A percentile compares a stretch with the other conserved stretches of the same genome.
Evolutionary conservation across 2,329 filamentous ascomycete species (phyloP).

Genomic region (Polytolypa hystricis): DNA sequence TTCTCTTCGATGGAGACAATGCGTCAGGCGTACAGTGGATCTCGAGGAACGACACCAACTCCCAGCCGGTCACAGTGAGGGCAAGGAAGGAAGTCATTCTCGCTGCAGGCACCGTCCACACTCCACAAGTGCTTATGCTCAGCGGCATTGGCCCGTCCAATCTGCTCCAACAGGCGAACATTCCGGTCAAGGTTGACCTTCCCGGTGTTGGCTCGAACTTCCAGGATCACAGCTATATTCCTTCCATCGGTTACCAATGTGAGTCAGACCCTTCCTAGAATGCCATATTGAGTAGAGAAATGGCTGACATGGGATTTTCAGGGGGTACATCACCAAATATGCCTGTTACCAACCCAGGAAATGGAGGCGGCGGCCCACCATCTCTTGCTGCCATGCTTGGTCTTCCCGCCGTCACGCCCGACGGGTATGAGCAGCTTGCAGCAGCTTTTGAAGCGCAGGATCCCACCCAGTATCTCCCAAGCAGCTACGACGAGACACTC

Average conservation of each 20-base stretch:
- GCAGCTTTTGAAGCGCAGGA: constrained; percentile 1
- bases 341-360: not conserved
- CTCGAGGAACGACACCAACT: not conserved
- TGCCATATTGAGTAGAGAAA: not conserved
- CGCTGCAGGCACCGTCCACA: constrained; percentile 28
- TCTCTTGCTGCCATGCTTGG: constrained; percentile 1
- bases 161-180: constrained; percentile 26
- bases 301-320: not conserved
- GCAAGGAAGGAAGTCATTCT: constrained; percentile 28
- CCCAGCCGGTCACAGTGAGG: not conserved
- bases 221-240: constrained; percentile 15
- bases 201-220: constrained; percentile 35
- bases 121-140: constrained; percentile 37
- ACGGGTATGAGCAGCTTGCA: constrained; percentile 1
- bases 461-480: not conserved
- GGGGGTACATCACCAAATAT: not conserved
- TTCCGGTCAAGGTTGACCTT: constrained; percentile 32
- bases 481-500: constrained; percentile 1
- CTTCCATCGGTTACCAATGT: constrained; percentile 7
- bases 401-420: constrained; percentile 1
- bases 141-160: constrained; percentile 35
- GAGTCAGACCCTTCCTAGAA: not conserved
- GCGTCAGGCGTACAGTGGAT: not conserved
- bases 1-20: not conserved
- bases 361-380: not conserved